Conservation (phyloP, 2,329 filamentous ascomycete genomes). For the Huntiella savannae region DNA sequence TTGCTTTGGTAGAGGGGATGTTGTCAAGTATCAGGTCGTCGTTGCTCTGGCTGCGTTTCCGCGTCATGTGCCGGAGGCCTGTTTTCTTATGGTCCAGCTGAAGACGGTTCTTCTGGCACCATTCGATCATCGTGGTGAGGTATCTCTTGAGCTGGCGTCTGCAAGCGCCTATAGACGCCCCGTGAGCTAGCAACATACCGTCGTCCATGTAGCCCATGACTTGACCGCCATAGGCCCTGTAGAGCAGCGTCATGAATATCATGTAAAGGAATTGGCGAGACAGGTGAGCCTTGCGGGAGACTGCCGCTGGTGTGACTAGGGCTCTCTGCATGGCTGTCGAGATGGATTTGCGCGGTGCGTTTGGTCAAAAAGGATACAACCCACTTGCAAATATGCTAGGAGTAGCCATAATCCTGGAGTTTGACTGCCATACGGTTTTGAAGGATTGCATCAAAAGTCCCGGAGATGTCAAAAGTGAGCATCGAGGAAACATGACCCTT, state of each 20-base stretch:
- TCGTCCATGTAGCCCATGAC: slow-evolving; percentile 2
- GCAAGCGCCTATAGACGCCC: neutral
- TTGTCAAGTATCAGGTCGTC: neutral
- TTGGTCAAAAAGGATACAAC: slow-evolving; percentile 12
- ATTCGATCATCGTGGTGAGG: neutral
- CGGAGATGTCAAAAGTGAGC: neutral
- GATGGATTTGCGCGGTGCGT: slow-evolving; percentile 8
- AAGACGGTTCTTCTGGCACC: neutral
- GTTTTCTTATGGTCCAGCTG: slow-evolving; percentile 2
- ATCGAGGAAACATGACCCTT: neutral
- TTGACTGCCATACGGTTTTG: neutral
- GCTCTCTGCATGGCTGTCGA: neutral
- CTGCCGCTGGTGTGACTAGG: neutral
- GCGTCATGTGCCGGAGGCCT: neutral
- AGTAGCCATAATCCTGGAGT: neutral
- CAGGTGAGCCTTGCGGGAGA: neutral
- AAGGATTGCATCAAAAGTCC: neutral
- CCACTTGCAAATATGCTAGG: slow-evolving; percentile 8
- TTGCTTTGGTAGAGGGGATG: neutral
- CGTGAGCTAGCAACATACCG: neutral
- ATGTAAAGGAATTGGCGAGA: neutral
- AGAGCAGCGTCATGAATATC: neutral
- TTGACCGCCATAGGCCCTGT: neutral
- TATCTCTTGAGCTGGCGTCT: neutral
- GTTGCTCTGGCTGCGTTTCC: neutral